Conservation (phyloP, 257 asterid species). For the Anisodus acutangulus region DNA sequence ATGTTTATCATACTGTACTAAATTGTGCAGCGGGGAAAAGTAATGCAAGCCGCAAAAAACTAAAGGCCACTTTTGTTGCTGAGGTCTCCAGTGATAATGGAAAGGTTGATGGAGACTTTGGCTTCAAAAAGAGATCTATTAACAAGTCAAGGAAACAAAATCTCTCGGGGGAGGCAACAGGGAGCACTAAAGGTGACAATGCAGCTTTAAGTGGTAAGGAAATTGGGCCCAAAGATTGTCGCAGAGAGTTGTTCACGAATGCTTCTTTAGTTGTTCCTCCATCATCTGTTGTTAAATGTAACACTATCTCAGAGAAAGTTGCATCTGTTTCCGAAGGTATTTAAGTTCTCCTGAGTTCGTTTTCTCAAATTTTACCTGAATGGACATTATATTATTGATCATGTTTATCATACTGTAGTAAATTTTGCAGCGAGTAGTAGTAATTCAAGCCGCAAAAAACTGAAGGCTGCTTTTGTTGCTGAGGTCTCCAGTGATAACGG, state of each 20-base stretch:
- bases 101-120: slow-evolving; percentile 33
- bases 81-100: slow-evolving; percentile 41
- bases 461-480: slow-evolving; percentile 36
- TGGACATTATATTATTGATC: background rate
- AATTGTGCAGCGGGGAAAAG: slow-evolving; percentile 44
- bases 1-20: slow-evolving; percentile 20
- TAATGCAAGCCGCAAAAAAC: slow-evolving; percentile 43
- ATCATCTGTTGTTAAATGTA: slow-evolving; percentile 40
- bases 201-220: slow-evolving; percentile 33
- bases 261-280: slow-evolving; percentile 38
- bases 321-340: slow-evolving; percentile 56
- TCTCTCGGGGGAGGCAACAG: slow-evolving; percentile 38
- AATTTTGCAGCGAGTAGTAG: slow-evolving; percentile 45
- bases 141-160: slow-evolving; percentile 56
- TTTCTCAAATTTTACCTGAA: slow-evolving; percentile 28
- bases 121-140: slow-evolving; percentile 26
- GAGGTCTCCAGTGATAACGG: slow-evolving; percentile 40
- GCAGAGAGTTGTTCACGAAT: slow-evolving; percentile 33
- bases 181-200: slow-evolving; percentile 40
- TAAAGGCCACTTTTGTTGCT: slow-evolving; percentile 35
- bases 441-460: slow-evolving; percentile 43
- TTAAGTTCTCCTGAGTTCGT: slow-evolving; percentile 29
- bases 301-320: slow-evolving; percentile 43
- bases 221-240: slow-evolving; percentile 39
- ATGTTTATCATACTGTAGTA: slow-evolving; percentile 23